Evolutionary conservation across 371 early-diverging fungal species (phyloP), one percentile per base, ranked within the genome.

Genomic region (Mortierella sp.): DNA sequence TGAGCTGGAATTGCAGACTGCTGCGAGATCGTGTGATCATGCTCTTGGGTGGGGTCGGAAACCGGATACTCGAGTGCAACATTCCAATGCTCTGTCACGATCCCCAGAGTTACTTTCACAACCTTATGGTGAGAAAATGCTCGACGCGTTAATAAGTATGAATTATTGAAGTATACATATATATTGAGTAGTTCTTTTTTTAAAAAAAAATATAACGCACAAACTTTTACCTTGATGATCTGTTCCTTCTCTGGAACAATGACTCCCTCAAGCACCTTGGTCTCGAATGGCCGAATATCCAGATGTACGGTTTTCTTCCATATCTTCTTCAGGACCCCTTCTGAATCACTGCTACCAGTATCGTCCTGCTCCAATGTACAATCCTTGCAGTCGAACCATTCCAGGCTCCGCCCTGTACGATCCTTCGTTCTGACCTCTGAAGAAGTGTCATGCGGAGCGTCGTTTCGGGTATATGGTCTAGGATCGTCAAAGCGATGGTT

Each of bases 241-340:
- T 85, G 85, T 24, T 86, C 86, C 23, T 82, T 83, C 41, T 75
- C 62, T 1, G 93, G 90, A 1, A 80, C 31, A n/a, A 93, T 59
- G 8, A 54, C 51, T 5, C 91, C 89, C 75, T 94, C 90, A 48
- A 91, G 68, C 0, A 90, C 89, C 32, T 85, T 86, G 24, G 76
- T 86, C 47, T 82, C 83, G 34, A 82, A 82, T 28, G 88, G 85
- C 8, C 50, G 54, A 15, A 94, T 57, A 17, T 79, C 70, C 46
- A 93, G 65, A 59, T 88, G 81, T 23, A 70, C 82, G 6, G 41
- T 21, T 31, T 80, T 64, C 11, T 69, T 64, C 80, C 79, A 83
- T 2, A 70, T 55, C 19, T 50, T 48, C 19, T 57, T 48, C n/a
- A 21, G 14, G 15, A 27, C 8, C n/a, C 49, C 50, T 0, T 58